phyloP scores from a whole-genome alignment of 148 eudicot species.

The Spergularia marina region DNA sequence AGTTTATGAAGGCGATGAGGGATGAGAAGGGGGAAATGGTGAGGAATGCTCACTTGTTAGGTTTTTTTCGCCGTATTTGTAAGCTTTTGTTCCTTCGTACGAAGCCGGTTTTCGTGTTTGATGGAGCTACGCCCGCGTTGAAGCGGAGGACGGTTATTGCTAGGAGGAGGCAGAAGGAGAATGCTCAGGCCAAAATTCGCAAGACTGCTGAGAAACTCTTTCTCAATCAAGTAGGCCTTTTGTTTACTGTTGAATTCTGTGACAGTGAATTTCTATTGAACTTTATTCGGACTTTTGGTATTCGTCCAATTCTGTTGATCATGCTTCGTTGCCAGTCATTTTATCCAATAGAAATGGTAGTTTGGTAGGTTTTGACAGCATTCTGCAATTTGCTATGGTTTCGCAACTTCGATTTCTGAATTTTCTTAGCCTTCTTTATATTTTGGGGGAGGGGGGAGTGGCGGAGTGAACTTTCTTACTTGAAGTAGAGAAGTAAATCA shows the following conservation, averaged over 20 bases:
- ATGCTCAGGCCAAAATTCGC: constrained; percentile 85
- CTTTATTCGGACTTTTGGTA: neutral
- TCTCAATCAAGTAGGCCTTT: constrained; percentile 64
- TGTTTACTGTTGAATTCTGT: neutral
- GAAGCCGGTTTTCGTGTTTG: constrained; percentile 93
- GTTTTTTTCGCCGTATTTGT: constrained; percentile 95
- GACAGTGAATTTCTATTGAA: neutral
- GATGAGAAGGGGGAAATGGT: constrained; percentile 98
- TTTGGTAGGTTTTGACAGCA: no score
- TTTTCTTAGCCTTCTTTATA: no score
- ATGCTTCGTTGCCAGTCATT: no score
- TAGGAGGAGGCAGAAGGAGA: constrained; percentile 83
- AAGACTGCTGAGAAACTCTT: constrained; percentile 94
- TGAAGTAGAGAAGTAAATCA: no score
- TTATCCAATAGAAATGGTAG: no score
- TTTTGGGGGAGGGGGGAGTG: no score
- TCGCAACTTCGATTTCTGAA: no score
- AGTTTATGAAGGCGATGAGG: constrained; percentile 97
- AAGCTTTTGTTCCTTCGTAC: constrained; percentile 85
- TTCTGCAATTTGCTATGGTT: no score
- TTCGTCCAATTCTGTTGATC: neutral
- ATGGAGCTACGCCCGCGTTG: constrained; percentile 87
- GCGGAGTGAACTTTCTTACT: no score
- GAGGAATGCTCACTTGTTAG: constrained; percentile 81
- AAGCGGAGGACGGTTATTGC: constrained; percentile 91